A percentile compares a stretch with the other conserved stretches of the same genome.
phyloP scores from a whole-genome alignment of 495 filamentous ascomycete species.

The Letharia lupina region DNA sequence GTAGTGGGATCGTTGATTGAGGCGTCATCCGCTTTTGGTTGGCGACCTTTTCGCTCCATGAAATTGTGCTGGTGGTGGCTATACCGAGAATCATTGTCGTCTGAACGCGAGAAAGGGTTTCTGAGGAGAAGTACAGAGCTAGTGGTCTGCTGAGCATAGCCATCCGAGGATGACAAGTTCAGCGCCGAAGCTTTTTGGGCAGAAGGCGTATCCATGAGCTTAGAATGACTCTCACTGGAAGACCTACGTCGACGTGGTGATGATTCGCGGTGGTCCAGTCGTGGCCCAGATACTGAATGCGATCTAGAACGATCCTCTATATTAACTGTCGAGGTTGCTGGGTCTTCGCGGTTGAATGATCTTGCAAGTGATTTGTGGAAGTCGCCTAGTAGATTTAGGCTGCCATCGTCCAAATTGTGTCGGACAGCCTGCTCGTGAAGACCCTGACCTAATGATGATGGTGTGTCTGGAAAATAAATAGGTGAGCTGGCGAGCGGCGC shows the following conservation, averaged over 20 bases:
- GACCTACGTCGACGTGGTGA: conserved; percentile 7
- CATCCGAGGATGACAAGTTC: neutral
- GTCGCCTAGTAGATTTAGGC: neutral
- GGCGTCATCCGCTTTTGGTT: neutral
- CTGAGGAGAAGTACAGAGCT: conserved; percentile 8
- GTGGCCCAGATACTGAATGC: neutral
- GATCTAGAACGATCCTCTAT: neutral
- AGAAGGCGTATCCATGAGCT: neutral
- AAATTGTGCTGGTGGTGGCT: neutral
- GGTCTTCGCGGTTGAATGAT: neutral
- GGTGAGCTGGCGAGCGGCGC: conserved; percentile 2
- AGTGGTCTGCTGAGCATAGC: neutral
- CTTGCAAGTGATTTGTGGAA: neutral
- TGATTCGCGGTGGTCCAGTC: neutral
- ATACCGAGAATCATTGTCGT: neutral
- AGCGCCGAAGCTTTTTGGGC: conserved; percentile 1
- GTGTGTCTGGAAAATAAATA: neutral
- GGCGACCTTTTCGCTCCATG: neutral
- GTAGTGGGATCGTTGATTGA: neutral
- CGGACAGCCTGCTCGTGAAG: neutral
- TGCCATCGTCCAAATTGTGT: neutral
- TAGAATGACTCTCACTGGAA: conserved; percentile 13
- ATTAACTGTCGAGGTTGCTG: neutral
- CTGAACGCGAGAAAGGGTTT: neutral
- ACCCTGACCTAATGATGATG: neutral